A percentile compares a stretch with the other conserved stretches of the same genome.
phyloP scores from a whole-genome alignment of 305 asterid species.

The Fraxinus baroniana region DNA sequence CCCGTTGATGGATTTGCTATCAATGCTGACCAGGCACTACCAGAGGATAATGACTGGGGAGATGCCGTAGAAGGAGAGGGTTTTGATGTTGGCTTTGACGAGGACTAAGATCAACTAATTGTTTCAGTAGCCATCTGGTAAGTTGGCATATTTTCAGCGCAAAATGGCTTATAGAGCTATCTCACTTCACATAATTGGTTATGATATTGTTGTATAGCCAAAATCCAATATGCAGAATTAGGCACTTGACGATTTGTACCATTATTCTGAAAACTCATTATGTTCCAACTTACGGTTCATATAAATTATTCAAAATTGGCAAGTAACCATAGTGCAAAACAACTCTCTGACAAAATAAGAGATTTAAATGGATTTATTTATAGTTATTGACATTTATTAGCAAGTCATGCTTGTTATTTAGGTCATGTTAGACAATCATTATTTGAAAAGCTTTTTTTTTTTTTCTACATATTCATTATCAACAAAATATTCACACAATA shows the following conservation, averaged over 20 bases:
- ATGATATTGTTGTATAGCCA: background rate
- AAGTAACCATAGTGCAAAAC: background rate
- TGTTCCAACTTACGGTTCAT: background rate
- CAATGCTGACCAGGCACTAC: constrained; percentile 35
- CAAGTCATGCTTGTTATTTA: background rate
- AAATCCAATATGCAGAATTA: background rate
- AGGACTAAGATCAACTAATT: constrained; percentile 34
- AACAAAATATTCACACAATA: too few species aligned
- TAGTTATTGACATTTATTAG: background rate
- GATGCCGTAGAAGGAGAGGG: constrained; percentile 60
- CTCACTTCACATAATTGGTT: background rate
- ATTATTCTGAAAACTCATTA: background rate
- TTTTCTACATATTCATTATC: too few species aligned
- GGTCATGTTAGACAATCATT: background rate
- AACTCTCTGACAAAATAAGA: background rate
- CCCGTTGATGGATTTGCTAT: constrained; percentile 22
- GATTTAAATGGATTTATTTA: background rate
- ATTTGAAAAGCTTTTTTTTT: background rate
- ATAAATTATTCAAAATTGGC: background rate
- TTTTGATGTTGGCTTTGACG: constrained; percentile 54
- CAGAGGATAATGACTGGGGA: constrained; percentile 50
- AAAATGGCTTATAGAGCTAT: background rate
- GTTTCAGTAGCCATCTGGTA: constrained; percentile 13
- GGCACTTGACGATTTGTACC: background rate
- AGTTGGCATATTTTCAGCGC: background rate